A percentile compares a stretch with the other conserved stretches of the same genome.
Conservation (phyloP, 768 basidiomycete species). For the Agrocybe pediades region DNA sequence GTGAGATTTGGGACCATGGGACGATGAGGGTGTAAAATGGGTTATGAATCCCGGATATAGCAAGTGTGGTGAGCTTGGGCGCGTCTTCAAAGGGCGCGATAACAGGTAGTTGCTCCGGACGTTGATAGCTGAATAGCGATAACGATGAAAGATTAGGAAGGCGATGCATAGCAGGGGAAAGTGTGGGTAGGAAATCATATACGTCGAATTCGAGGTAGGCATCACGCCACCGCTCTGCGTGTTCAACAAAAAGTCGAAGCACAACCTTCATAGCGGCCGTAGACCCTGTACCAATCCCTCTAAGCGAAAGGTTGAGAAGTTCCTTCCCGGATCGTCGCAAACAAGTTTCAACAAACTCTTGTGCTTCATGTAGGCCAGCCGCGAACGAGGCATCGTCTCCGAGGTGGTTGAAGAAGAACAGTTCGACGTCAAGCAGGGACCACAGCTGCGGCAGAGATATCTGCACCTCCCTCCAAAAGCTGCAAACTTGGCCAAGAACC, state of each 20-base stretch:
- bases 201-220: constrained; percentile 16
- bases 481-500: constrained; percentile 24
- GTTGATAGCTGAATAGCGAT: constrained; percentile 7
- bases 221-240: constrained; percentile 23
- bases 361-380: background rate
- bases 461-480: constrained; percentile 25
- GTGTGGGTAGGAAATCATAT: constrained; percentile 8
- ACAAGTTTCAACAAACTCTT: constrained; percentile 20
- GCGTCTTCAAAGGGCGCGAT: constrained; percentile 23
- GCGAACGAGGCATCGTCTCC: background rate
- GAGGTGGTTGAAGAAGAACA: background rate
- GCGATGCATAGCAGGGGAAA: constrained; percentile 13
- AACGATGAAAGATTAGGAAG: constrained; percentile 18
- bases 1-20: constrained; percentile 25
- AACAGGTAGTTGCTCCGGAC: background rate
- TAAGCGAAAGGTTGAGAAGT: constrained; percentile 20
- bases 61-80: constrained; percentile 17
- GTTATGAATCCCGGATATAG: constrained; percentile 11
- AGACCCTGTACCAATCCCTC: background rate
- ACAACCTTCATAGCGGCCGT: constrained; percentile 1
- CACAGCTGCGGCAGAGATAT: constrained; percentile 26
- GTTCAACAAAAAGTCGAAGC: constrained; percentile 11
- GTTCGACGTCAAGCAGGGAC: constrained; percentile 20
- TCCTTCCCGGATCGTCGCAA: constrained; percentile 20
- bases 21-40: constrained; percentile 20